Percentiles rank a stretch among this genome's conserved stretches.
phyloP scores from a whole-genome alignment of 108 stramenopile species.

The Seminavis robusta region DNA sequence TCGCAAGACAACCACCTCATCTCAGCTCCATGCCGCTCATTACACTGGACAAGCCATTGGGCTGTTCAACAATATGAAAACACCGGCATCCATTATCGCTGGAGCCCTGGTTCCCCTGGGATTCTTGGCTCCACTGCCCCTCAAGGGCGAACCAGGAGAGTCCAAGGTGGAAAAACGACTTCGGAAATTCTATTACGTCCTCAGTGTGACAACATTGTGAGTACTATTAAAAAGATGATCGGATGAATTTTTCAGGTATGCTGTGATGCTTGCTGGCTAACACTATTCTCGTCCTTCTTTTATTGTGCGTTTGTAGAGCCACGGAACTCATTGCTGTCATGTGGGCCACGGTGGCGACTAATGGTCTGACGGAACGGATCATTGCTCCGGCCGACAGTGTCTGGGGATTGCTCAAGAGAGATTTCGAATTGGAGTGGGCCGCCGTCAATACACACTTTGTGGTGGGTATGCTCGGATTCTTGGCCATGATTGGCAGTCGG shows the following conservation, averaged over 20 bases:
- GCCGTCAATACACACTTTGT: constrained; percentile 46
- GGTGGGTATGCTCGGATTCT: constrained; percentile 36
- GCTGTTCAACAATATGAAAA: constrained; percentile 19
- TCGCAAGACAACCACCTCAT: too few relatives aligned
- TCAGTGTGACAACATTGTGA: not conserved
- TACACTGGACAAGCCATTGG: too few relatives aligned
- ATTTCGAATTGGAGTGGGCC: constrained; percentile 32
- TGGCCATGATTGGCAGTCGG: constrained; percentile 7
- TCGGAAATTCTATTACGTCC: not conserved
- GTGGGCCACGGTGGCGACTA: constrained; percentile 27
- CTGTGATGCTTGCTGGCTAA: too few relatives aligned
- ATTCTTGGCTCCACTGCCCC: constrained; percentile 6
- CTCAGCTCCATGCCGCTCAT: too few relatives aligned
- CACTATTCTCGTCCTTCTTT: too few relatives aligned
- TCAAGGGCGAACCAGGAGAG: not conserved
- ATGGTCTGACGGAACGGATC: constrained; percentile 23
- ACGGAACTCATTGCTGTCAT: constrained; percentile 6
- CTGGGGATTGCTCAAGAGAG: constrained; percentile 38
- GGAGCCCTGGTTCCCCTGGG: constrained; percentile 10
- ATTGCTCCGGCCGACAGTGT: constrained; percentile 20
- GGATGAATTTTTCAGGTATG: too few relatives aligned
- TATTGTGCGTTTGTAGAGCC: too few relatives aligned
- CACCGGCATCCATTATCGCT: constrained; percentile 14
- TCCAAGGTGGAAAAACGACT: not conserved
- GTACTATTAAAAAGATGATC: too few relatives aligned